Evolutionary conservation across 257 asterid genomes (phyloP), one percentile per base, ranked within the genome.

Genomic region (Gardenia jasminoides): DNA sequence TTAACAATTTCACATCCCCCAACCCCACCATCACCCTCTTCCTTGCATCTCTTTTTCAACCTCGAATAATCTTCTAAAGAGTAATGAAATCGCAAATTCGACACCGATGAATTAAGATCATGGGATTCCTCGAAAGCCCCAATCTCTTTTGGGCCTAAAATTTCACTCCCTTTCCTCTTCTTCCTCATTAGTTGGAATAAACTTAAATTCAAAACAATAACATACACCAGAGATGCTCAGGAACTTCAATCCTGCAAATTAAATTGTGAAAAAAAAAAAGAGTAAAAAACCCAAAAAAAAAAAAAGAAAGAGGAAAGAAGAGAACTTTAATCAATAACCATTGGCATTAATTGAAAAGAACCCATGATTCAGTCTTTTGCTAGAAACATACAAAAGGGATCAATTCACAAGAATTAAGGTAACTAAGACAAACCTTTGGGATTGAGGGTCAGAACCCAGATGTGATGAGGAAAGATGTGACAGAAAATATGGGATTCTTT

Each of bases 131-230:
- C 83, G 70, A 76, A 76, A 48, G 46, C 17, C 3, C 72, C 88
- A 58, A 81, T 76, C 64, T 81, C 70, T 28, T 48, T 79, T 36
- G 79, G 78, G 78, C 81, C 78, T 43, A 80, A 36, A 79, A 83
- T 73, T 78, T 87, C 90, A 76, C 86, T 84, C 48, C 90, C 88
- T 81, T 87, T 87, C 20, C 90, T 78, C 83, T 87, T 87, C 79
- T 84, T 87, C 87, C 86, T 87, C 90, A 84, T 81, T 81, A 74
- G 7, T 59, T 43, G 13, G 61, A 43, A 30, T 24, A 41, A 54
- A 75, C 79, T 39, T 6, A 82, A 76, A 56, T 44, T 61, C 3
- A 58, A 78, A 26, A 67, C 24, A 26, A 48, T 22, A 62, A 67
- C 26, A 36, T 11, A 56, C 56, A 30, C 69, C 41, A 64, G 54